Evolutionary conservation across 495 filamentous ascomycete genomes (phyloP).

Genomic region (Aspergillus homomorphus): DNA sequence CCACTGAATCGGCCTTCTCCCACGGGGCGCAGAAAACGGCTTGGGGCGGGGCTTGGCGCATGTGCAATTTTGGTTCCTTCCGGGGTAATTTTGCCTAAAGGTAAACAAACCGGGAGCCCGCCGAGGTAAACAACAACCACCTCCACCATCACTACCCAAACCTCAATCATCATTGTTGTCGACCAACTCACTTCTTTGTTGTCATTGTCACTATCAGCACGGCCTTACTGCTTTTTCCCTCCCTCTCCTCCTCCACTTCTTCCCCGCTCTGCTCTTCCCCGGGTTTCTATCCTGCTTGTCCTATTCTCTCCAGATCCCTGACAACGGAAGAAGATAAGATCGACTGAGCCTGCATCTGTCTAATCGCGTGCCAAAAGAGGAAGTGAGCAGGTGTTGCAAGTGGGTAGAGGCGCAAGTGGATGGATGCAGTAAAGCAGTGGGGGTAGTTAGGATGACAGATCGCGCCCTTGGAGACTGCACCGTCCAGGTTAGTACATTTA

Average conservation of each 20-base stretch:
- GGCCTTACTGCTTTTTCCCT: background rate
- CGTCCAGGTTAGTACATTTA: background rate
- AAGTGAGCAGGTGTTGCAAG: background rate
- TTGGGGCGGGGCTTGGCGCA: slow-evolving; percentile 1
- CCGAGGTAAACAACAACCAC: slow-evolving; percentile 2
- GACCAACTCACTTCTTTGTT: background rate
- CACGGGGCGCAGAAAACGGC: background rate
- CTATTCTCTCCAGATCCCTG: background rate
- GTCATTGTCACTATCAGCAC: background rate
- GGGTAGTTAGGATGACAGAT: background rate
- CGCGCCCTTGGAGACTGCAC: background rate
- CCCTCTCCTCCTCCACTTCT: background rate
- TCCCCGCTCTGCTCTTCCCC: background rate
- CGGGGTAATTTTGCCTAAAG: background rate
- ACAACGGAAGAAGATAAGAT: background rate
- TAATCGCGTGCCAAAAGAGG: background rate
- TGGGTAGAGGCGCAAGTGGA: background rate
- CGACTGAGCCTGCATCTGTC: background rate
- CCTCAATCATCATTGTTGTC: background rate
- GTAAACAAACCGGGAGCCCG: background rate
- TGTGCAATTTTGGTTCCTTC: background rate
- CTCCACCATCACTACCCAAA: background rate
- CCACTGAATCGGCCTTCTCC: background rate
- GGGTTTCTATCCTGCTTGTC: background rate
- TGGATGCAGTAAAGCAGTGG: background rate